A percentile compares a stretch with the other conserved stretches of the same genome.
Evolutionary conservation across 2,329 filamentous ascomycete genomes (phyloP).

Genomic region (Blastomyces silverae): DNA sequence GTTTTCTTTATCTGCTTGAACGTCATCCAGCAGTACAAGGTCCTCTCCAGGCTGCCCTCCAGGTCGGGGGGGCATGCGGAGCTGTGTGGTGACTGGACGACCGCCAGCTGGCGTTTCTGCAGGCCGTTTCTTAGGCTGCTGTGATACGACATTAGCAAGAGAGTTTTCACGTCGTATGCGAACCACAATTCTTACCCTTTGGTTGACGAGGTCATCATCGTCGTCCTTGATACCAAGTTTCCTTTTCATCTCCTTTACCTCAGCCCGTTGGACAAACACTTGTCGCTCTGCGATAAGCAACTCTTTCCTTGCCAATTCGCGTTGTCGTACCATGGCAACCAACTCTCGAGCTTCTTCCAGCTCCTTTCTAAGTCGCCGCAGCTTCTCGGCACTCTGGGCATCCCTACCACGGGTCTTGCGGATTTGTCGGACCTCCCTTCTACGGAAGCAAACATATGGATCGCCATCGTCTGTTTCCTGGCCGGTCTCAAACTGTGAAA

Average conservation of each 20-base stretch:
- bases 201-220: conserved; percentile 90
- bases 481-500: conserved; percentile 68
- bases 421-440: conserved; percentile 86
- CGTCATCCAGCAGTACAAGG: conserved; percentile 67
- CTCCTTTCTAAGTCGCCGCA: conserved; percentile 84
- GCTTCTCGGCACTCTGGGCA: conserved; percentile 87
- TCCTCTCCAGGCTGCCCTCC: conserved; percentile 75
- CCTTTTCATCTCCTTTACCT: conserved; percentile 81
- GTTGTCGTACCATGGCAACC: conserved; percentile 67
- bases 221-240: conserved; percentile 83
- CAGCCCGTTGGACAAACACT: conserved; percentile 74
- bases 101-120: conserved; percentile 55
- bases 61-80: conserved; percentile 62
- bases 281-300: conserved; percentile 65
- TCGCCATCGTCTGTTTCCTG: conserved; percentile 92
- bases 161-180: conserved; percentile 31
- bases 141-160: conserved; percentile 38
- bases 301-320: conserved; percentile 73
- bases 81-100: conserved; percentile 56
- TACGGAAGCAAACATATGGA: conserved; percentile 95
- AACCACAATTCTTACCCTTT: conserved; percentile 59
- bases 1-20: conserved; percentile 72
- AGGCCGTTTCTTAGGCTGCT: conserved; percentile 64
- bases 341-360: conserved; percentile 81
- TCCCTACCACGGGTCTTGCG: conserved; percentile 92